These are phyloP conservation scores for Panaeolus papilionaceus DNA, from an alignment of 768 basidiomycete species.

Conservation along the genomic window DNA sequence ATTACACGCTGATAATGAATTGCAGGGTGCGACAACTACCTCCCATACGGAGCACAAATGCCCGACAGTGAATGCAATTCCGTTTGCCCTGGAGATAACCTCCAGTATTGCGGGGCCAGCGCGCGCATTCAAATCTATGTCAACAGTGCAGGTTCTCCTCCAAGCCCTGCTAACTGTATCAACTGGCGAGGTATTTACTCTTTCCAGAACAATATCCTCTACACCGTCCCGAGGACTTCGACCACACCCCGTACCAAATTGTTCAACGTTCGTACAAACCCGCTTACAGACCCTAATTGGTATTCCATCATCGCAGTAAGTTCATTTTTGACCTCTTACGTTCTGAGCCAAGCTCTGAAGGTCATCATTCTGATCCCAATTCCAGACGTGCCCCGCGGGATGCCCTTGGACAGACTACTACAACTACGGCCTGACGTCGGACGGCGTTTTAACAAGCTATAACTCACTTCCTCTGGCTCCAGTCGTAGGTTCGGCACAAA, in stretches of 20 bases:
- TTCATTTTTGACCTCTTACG: no score
- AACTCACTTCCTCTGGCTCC: neutral
- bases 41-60: slow-evolving; percentile 2
- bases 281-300: neutral
- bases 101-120: neutral
- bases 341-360: no score
- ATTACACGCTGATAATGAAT: slow-evolving; percentile 6
- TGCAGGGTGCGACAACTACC: slow-evolving; percentile 1
- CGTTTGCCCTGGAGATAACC: neutral
- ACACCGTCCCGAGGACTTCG: neutral
- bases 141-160: neutral
- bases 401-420: slow-evolving; percentile 5
- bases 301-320: slow-evolving; percentile 2
- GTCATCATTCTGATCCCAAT: neutral
- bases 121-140: slow-evolving; percentile 6
- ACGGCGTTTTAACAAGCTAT: neutral
- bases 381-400: neutral
- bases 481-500: neutral
- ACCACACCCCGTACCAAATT: neutral
- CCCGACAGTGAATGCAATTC: neutral
- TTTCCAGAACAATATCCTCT: slow-evolving; percentile 1
- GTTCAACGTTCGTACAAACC: slow-evolving; percentile 2
- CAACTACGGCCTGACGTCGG: slow-evolving; percentile 1
- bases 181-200: slow-evolving; percentile 9
- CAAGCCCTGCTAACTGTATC: neutral